Percentiles rank a stretch among this genome's conserved stretches.
Conservation (phyloP, 2,329 filamentous ascomycete genomes). For the Clarireedia homoeocarpa region DNA sequence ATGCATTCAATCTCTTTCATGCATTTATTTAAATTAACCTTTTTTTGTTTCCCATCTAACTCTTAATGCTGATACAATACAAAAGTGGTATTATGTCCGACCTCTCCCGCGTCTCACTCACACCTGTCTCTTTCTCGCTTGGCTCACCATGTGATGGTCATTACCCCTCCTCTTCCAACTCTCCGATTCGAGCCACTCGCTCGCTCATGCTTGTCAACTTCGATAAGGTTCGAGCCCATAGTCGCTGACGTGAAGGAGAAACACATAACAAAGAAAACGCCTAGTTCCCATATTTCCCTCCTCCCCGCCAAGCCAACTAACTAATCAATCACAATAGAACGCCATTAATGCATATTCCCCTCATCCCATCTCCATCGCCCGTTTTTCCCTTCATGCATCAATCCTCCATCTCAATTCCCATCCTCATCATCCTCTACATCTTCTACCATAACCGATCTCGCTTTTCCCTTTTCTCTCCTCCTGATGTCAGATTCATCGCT, state of each 20-base stretch:
- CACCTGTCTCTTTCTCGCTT: neutral
- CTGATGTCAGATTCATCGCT: constrained; percentile 9
- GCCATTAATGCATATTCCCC: neutral
- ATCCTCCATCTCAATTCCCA: neutral
- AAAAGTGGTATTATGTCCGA: neutral
- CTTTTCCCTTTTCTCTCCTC: constrained; percentile 35
- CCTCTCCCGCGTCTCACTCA: neutral
- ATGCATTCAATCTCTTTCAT: too few relatives aligned
- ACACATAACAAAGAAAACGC: too few relatives aligned
- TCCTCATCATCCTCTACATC: constrained; percentile 35
- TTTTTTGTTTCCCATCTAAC: too few relatives aligned
- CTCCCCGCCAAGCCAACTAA: too few relatives aligned
- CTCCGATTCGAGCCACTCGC: too few relatives aligned
- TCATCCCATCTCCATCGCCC: neutral
- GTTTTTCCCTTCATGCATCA: neutral
- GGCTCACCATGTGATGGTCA: neutral
- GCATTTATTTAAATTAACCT: too few relatives aligned
- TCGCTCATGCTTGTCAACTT: too few relatives aligned
- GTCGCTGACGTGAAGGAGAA: too few relatives aligned
- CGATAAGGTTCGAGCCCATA: too few relatives aligned
- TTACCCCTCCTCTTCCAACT: neutral
- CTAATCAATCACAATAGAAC: neutral
- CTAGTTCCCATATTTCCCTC: too few relatives aligned
- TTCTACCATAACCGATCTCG: constrained; percentile 40
- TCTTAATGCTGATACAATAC: neutral